Base-by-base conservation (phyloP, 2,329 filamentous ascomycete genomes). In the Rosellinia necatrix region DNA sequence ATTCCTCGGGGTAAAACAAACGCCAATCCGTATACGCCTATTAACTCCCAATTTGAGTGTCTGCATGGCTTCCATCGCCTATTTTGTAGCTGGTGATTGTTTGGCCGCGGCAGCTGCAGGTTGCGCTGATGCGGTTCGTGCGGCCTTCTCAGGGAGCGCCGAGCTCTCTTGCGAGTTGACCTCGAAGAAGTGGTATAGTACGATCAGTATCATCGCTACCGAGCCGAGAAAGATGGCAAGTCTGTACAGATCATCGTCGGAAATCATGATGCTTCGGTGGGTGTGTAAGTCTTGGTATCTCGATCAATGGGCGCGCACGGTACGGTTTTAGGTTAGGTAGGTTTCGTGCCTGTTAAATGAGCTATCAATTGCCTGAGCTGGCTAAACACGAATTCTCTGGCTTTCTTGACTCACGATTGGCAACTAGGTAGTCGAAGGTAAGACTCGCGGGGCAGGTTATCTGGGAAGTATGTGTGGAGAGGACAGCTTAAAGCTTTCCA, bases 121-220 rank as follows among this genome's bases (percentile, higher is more conserved):
- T 56, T 66, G 64, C 15, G 67, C 59, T 6, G 64, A 63, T 37
- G 64, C 68, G 29, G 69, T 64, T 53, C 70, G 69, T 43, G 63
- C 51, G 12, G 65, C 58, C 48, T 71, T 69, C 43, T 70, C 61
- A 42, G 60, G 56, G 38, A 65, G 62, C 19, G 63, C 53, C 41
- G 58, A 61, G 19, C 66, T 61, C 12, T 74, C 71, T 54, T 66
- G 80, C n/a, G 91, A 85, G 71, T 99, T 97, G 78, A 96, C 84
- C 74, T 97, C 93, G 68, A 99, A 86, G 77, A 96, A 97, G 75
- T 97, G 92, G 76, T 99, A 97, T 24, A 96, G 76, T 25, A 99
- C 86, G 64, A 97, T 97, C 60, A 99, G 82, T 40, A 97, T 80
- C 90, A 97, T 93, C 61, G 93, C 86, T 35, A 87, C 84, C 52